A percentile compares a stretch with the other conserved stretches of the same genome.
phyloP scores from a whole-genome alignment of 768 basidiomycete genomes.

The Fomitopsis pulvina region DNA sequence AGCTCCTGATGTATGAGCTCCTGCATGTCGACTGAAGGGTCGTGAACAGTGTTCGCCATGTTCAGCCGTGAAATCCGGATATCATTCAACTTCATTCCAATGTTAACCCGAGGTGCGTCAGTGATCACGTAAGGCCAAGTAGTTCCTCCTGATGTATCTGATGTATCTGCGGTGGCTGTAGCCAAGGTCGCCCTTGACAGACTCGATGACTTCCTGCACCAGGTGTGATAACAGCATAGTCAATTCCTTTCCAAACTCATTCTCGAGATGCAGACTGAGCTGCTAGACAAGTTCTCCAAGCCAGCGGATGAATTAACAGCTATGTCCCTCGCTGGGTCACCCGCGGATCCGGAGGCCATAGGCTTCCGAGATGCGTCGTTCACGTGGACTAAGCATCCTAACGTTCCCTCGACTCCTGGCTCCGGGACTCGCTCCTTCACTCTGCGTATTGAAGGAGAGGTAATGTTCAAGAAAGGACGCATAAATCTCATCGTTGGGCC shows the following conservation, averaged over 20 bases:
- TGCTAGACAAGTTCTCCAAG: conserved; percentile 36
- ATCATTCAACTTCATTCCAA: conserved; percentile 26
- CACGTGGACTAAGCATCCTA: conserved; percentile 42
- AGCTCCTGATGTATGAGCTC: background rate
- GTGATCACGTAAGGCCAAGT: conserved; percentile 36
- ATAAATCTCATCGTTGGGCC: conserved; percentile 58
- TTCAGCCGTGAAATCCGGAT: conserved; percentile 42
- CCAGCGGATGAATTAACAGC: background rate
- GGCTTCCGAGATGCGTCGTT: conserved; percentile 54
- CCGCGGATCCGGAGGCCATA: conserved; percentile 22
- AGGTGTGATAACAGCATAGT: conserved; percentile 14
- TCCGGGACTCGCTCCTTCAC: conserved; percentile 35
- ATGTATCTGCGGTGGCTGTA: background rate
- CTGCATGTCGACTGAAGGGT: background rate
- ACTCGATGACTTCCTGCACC: conserved; percentile 39
- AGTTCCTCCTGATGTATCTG: too few species aligned
- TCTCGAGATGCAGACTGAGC: conserved; percentile 33
- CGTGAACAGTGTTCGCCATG: conserved; percentile 46
- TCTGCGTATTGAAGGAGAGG: conserved; percentile 43
- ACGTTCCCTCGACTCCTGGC: conserved; percentile 26
- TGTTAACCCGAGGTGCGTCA: conserved; percentile 24
- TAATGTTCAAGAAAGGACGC: conserved; percentile 45
- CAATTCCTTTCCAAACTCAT: background rate
- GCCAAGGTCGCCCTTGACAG: conserved; percentile 65
- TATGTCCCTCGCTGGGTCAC: conserved; percentile 1